These are phyloP conservation scores for Colletotrichum sp. DNA, from an alignment of 2,329 filamentous ascomycete genomes.

Conservation along the genomic window DNA sequence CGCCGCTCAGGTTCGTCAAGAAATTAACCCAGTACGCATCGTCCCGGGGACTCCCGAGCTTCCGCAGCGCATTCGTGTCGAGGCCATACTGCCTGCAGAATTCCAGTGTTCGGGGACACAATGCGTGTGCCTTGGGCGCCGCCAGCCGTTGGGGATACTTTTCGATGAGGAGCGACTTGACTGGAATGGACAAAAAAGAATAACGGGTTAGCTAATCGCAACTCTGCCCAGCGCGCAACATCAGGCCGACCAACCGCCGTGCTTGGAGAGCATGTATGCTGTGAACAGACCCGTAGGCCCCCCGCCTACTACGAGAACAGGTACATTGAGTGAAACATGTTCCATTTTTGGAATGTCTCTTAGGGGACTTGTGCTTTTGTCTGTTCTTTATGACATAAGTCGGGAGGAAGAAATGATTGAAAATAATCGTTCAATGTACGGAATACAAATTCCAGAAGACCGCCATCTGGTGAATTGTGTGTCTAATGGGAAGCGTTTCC, in stretches of 20 bases:
- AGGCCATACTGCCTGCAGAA: slow-evolving; percentile 19
- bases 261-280: slow-evolving; percentile 31
- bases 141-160: slow-evolving; percentile 31
- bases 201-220: slow-evolving; percentile 23
- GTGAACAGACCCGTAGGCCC: slow-evolving; percentile 38
- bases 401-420: neutral
- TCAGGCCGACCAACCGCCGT: slow-evolving; percentile 12
- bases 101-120: slow-evolving; percentile 17
- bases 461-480: neutral
- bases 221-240: neutral
- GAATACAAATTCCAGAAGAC: neutral
- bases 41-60: slow-evolving; percentile 1
- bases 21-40: slow-evolving; percentile 21
- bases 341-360: neutral
- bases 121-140: slow-evolving; percentile 25
- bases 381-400: neutral
- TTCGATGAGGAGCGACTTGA: slow-evolving; percentile 32
- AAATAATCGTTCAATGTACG: neutral
- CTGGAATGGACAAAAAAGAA: neutral
- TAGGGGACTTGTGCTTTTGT: neutral
- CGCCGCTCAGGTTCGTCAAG: slow-evolving; percentile 15
- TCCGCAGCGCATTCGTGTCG: slow-evolving; percentile 4
- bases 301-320: slow-evolving; percentile 39
- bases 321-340: slow-evolving; percentile 23
- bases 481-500: neutral